Conservation (phyloP, 441 rosid species). For the Kokia cookei region DNA sequence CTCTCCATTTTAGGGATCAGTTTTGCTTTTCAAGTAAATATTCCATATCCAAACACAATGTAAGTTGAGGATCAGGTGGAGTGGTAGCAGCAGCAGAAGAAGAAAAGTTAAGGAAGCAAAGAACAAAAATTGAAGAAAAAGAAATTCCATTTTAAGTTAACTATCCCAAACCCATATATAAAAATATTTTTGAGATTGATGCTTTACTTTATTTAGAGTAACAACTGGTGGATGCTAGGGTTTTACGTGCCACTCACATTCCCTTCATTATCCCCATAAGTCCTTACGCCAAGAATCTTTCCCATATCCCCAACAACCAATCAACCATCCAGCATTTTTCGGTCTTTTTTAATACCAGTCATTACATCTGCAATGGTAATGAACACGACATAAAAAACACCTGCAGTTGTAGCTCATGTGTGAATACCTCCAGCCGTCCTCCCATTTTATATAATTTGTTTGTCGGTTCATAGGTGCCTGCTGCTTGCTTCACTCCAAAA, state of each 20-base stretch:
- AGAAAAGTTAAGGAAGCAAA: slow-evolving; percentile 3
- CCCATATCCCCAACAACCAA: neutral
- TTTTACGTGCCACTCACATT: slow-evolving; percentile 28
- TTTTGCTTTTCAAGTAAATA: neutral
- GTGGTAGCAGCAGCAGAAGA: slow-evolving; percentile 8
- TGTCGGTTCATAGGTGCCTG: slow-evolving; percentile 2
- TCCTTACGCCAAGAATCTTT: slow-evolving; percentile 36
- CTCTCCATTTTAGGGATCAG: too few species aligned
- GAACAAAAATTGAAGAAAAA: neutral
- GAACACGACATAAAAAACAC: neutral
- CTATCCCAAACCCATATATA: slow-evolving; percentile 6
- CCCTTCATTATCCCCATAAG: slow-evolving; percentile 1
- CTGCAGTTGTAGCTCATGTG: neutral
- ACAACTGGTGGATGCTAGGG: slow-evolving; percentile 12
- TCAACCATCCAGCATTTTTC: neutral
- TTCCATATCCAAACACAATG: neutral
- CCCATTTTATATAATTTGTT: neutral
- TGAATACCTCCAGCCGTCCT: neutral
- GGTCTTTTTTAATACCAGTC: neutral
- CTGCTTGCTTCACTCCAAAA: neutral
- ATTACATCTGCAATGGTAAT: neutral
- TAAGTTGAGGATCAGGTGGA: slow-evolving; percentile 11
- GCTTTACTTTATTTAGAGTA: slow-evolving; percentile 26
- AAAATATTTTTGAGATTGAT: slow-evolving; percentile 5
- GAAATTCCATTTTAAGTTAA: neutral